Conservation (phyloP, 2,329 filamentous ascomycete genomes). For the Paracorniculantispora psalliotae region DNA sequence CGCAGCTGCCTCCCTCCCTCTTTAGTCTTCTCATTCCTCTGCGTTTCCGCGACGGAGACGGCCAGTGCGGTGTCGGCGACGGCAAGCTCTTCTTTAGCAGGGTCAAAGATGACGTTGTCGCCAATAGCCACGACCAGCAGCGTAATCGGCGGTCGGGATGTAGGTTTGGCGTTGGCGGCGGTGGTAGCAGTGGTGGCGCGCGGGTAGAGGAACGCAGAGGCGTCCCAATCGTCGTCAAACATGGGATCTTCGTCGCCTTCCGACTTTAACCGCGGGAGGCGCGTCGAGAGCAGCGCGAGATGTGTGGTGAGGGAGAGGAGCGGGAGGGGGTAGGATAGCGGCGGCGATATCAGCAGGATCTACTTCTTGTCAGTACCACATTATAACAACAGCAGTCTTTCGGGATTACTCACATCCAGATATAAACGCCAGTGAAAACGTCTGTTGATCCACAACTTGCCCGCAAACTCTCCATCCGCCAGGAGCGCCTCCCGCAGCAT, state of each 20-base stretch:
- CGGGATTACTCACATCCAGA: constrained; percentile 66
- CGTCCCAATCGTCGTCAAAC: constrained; percentile 97
- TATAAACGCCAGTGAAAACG: constrained; percentile 97
- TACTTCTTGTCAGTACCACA: constrained; percentile 34
- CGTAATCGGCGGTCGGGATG: constrained; percentile 72
- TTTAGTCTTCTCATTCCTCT: constrained; percentile 24
- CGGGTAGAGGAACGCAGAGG: constrained; percentile 71
- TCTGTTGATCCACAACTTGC: constrained; percentile 77
- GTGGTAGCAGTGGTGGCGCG: constrained; percentile 27
- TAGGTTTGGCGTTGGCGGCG: constrained; percentile 17
- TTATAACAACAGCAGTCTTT: background rate
- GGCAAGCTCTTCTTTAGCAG: constrained; percentile 82
- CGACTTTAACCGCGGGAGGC: constrained; percentile 78
- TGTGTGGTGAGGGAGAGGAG: constrained; percentile 90
- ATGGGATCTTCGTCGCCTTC: constrained; percentile 92
- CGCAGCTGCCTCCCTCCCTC: constrained; percentile 44
- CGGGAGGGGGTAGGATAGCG: constrained; percentile 86
- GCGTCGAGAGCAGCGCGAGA: constrained; percentile 82
- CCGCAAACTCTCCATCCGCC: constrained; percentile 62
- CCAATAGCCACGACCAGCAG: constrained; percentile 84
- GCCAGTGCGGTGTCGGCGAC: constrained; percentile 88
- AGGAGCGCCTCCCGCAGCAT: constrained; percentile 87
- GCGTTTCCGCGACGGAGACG: constrained; percentile 63
- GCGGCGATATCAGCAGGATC: constrained; percentile 90
- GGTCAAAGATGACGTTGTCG: constrained; percentile 90